Base-by-base conservation (phyloP, 441 rosid genomes). In the Viola pubescens region DNA sequence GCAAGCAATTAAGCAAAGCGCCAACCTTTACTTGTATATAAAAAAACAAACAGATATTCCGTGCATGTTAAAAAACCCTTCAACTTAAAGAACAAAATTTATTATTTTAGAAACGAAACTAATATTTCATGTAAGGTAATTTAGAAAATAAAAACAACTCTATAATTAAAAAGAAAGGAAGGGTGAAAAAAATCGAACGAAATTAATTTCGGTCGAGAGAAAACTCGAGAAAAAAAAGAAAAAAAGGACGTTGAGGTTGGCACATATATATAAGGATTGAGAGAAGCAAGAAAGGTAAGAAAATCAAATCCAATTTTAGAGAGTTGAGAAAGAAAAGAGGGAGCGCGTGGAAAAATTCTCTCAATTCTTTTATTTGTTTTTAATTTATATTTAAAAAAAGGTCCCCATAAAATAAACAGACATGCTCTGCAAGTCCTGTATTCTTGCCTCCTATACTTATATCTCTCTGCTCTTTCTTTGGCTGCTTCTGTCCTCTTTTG, bases 391-490 rank as follows among this genome's bases (percentile, higher is more conserved):
- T 26, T 26, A 26, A 0, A 26, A 19, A 26, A 26, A 26, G 3
- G 34, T 26, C 34, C 34, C 34, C 34, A 26, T 26, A 26, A 26
- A 26, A 72, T 56, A 62, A 70, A 73, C 81, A 78, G 86, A 88
- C 94, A 77, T 74, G 68, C 87, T 79, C 89, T 79, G 84, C 67
- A 60, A 51, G 66, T 55, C 68, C 72, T 74, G 66, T 64, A 78
- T 76, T 72, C 67, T 78, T 80, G 78, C 69, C 68, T 75, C 70
- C 66, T 63, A 59, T 54, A 54, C 16, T 63, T 73, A 54, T 26
- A 66, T 54, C 19, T 52, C 71, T 71, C 58, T 46, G 56, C 37
- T 60, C 47, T 57, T 58, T 60, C 43, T 63, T 66, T 78, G 75
- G 67, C 67, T 64, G 68, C 73, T 70, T 76, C 51, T 58, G 53